These are phyloP conservation scores for Fusarium mundagurra DNA, from an alignment of 2,329 filamentous ascomycete genomes.

Conservation along the genomic window DNA sequence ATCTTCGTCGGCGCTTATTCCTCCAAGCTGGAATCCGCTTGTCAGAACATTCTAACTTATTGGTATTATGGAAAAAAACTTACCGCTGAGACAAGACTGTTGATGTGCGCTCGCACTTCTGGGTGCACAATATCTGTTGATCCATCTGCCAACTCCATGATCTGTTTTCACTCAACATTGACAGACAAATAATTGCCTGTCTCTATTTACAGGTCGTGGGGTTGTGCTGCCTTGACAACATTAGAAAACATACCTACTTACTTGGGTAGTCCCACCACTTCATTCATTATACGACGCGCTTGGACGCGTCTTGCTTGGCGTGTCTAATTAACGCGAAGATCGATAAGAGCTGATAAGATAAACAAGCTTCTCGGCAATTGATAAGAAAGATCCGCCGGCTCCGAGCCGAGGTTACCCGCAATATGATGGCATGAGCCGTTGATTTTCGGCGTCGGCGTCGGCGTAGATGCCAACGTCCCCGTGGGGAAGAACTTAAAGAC, in stretches of 20 bases:
- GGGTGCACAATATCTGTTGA: constrained; percentile 78
- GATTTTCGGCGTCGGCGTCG: neutral
- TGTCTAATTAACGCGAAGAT: constrained; percentile 31
- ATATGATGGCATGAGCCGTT: constrained; percentile 30
- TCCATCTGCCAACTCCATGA: constrained; percentile 65
- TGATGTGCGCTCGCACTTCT: constrained; percentile 92
- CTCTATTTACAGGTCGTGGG: constrained; percentile 34
- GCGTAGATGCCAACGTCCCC: constrained; percentile 9
- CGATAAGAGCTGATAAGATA: constrained; percentile 27
- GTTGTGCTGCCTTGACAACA: constrained; percentile 30
- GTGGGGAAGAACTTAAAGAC: constrained; percentile 23
- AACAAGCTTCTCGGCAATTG: constrained; percentile 30
- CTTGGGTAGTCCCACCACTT: constrained; percentile 15
- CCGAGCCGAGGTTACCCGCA: constrained; percentile 56
- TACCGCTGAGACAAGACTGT: constrained; percentile 92
- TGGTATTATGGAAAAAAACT: constrained; percentile 48
- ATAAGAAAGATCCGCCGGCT: constrained; percentile 19
- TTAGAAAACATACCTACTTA: neutral
- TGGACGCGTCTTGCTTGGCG: constrained; percentile 30
- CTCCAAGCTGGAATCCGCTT: constrained; percentile 74
- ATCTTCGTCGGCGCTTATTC: constrained; percentile 80
- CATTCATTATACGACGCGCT: constrained; percentile 23
- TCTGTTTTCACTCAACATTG: constrained; percentile 10
- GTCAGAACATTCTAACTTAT: constrained; percentile 27
- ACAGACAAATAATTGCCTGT: constrained; percentile 21